Conservation (phyloP, 805 yeast species). For the Candida pseudoglaebosa region DNA sequence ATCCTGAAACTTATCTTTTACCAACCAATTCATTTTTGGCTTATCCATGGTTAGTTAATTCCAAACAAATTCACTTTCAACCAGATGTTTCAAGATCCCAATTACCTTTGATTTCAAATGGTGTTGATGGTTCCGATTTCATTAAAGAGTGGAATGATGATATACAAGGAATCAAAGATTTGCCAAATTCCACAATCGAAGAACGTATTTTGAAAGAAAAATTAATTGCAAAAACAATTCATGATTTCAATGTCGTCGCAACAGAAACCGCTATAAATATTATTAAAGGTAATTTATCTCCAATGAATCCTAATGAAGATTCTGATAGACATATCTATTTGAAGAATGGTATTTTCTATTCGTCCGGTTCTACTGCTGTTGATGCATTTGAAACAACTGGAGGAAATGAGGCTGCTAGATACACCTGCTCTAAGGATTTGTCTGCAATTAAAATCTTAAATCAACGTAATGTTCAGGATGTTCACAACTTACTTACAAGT, state of each 20-base stretch:
- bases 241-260: conserved; percentile 74
- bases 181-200: conserved; percentile 53
- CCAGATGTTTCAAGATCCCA: conserved; percentile 66
- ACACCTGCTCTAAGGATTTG: conserved; percentile 74
- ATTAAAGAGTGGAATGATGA: conserved; percentile 89
- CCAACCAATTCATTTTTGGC: conserved; percentile 61
- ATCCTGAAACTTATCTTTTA: conserved; percentile 54
- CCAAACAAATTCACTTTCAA: conserved; percentile 13
- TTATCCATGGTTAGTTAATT: conserved; percentile 73
- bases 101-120: conserved; percentile 47
- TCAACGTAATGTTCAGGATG: conserved; percentile 56
- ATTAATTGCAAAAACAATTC: conserved; percentile 62
- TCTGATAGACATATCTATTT: conserved; percentile 62
- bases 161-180: conserved; percentile 74
- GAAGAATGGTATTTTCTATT: conserved; percentile 82
- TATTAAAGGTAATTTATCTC: conserved; percentile 64
- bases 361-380: conserved; percentile 61
- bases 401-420: conserved; percentile 83
- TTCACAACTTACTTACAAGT: conserved; percentile 74
- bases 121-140: conserved; percentile 55
- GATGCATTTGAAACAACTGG: conserved; percentile 66
- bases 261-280: conserved; percentile 76
- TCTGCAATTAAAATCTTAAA: conserved; percentile 66
- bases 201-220: conserved; percentile 76
- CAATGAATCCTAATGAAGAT: conserved; percentile 79